Conservation (phyloP, 2,329 filamentous ascomycete genomes). For the Alternaria longipes region DNA sequence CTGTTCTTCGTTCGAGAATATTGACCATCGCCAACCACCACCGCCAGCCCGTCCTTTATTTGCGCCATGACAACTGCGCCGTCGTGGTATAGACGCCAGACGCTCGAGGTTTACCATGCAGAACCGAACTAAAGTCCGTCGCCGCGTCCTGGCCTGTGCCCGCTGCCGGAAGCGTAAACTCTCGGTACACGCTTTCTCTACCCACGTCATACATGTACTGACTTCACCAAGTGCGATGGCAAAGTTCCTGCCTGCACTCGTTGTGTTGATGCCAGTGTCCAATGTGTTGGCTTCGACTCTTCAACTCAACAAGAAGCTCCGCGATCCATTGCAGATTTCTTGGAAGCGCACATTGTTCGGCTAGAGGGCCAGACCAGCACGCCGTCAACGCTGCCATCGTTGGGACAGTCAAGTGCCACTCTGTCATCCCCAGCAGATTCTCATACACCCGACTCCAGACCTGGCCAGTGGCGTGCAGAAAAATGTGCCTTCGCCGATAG, state of each 20-base stretch:
- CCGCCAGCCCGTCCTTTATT: conserved; percentile 8
- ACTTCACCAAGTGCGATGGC: conserved; percentile 43
- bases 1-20: conserved; percentile 15
- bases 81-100: conserved; percentile 23
- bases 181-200: conserved; percentile 34
- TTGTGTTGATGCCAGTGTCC: conserved; percentile 42
- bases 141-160: conserved; percentile 48
- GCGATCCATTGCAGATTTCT: conserved; percentile 45
- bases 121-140: conserved; percentile 46
- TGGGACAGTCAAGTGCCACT: conserved; percentile 22
- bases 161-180: conserved; percentile 49
- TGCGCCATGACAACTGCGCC: conserved; percentile 36
- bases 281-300: conserved; percentile 49
- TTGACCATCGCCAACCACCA: conserved; percentile 21
- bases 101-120: conserved; percentile 36
- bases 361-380: conserved; percentile 33
- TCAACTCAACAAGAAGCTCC: conserved; percentile 46
- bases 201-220: conserved; percentile 8
- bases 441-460: conserved; percentile 30
- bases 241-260: conserved; percentile 48
- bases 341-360: conserved; percentile 45
- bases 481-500: conserved; percentile 43
- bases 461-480: conserved; percentile 25
- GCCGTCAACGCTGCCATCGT: conserved; percentile 25
- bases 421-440: conserved; percentile 42